Base-by-base conservation (phyloP, 83 land plant species). In the Thuja plicata region DNA sequence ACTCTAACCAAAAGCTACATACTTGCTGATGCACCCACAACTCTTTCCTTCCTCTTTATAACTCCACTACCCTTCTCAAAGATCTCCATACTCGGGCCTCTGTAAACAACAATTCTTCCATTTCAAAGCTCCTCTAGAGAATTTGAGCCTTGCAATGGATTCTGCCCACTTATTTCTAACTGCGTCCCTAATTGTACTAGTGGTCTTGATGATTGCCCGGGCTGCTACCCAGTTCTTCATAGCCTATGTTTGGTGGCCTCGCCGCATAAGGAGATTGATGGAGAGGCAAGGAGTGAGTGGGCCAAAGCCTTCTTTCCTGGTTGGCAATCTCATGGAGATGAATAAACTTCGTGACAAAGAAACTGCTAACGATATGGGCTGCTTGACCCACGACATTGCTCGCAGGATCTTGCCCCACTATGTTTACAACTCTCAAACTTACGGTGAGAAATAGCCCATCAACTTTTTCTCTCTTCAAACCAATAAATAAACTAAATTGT, bases 331-430 rank as follows among this genome's bases (percentile, higher is more conserved):
- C 3, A 60, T 35, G 11, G 66, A 55, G 11, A 86, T 86, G 24
- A 34, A n/a, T 38, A 34, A 9, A n/a, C 87, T 86, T 55, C 87
- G 87, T 35, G 87, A 57, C 40, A 57, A 57, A 34, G 71, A 37
- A 54, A 54, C 32, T 17, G 87, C 8, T 15, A 55, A 86, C 3
- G 71, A 57, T 37, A 86, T 86, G 62, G 71, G 35, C 7, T 54
- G 71, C 87, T 37, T 86, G 10, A 86, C 43, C 71, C 87, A 86
- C 15, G 87, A 86, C 87, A 86, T 86, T 86, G 87, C 34, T 8
- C 62, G 38, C 43, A 37, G 87, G 40, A 54, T 86, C 27, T 57
- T 86, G 87, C 87, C 71, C 0, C 71, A 86, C 60, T 86, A 86
- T 86, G 21, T 86, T 21, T 12, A 86, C 37, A 32, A 86, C 54